A percentile compares a stretch with the other conserved stretches of the same genome.
Evolutionary conservation across 495 filamentous ascomycete species (phyloP).

Genomic region (Stereocaulon alpinum): DNA sequence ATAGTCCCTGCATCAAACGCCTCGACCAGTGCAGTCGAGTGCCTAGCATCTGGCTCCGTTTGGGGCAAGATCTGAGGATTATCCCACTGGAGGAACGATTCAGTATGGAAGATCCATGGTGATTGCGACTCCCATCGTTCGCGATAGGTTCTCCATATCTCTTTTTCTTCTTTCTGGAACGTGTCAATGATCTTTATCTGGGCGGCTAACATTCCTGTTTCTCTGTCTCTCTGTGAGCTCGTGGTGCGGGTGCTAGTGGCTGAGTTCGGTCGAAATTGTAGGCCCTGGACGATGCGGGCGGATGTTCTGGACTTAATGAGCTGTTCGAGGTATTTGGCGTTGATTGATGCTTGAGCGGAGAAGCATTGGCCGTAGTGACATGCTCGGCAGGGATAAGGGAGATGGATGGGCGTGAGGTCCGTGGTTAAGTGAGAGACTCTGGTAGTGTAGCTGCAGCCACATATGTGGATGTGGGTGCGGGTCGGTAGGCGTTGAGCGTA

Average conservation of each 20-base stretch:
- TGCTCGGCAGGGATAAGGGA: background rate
- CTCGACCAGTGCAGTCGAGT: conserved; percentile 1
- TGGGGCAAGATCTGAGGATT: background rate
- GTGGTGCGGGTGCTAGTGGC: background rate
- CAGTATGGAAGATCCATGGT: background rate
- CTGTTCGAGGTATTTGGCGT: background rate
- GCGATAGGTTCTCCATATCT: background rate
- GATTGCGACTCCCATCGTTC: background rate
- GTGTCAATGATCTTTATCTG: background rate
- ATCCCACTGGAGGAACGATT: conserved; percentile 1
- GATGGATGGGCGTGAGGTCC: background rate
- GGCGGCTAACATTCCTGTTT: background rate
- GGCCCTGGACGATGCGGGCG: background rate
- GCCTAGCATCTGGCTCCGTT: background rate
- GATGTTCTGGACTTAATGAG: background rate
- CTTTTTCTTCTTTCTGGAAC: background rate
- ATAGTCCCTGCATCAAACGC: conserved; percentile 2
- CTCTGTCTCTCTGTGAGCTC: background rate
- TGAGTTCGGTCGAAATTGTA: background rate
- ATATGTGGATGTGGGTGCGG: background rate
- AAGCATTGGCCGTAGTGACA: conserved; percentile 1
- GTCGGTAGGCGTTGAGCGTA: background rate
- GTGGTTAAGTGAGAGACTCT: background rate
- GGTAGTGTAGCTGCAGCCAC: background rate
- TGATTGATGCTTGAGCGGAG: background rate